Percentiles rank a stretch among this genome's conserved stretches.
These are phyloP conservation scores for Lepidium aucheri DNA, from an alignment of 345 rosid species.

Conservation along the genomic window DNA sequence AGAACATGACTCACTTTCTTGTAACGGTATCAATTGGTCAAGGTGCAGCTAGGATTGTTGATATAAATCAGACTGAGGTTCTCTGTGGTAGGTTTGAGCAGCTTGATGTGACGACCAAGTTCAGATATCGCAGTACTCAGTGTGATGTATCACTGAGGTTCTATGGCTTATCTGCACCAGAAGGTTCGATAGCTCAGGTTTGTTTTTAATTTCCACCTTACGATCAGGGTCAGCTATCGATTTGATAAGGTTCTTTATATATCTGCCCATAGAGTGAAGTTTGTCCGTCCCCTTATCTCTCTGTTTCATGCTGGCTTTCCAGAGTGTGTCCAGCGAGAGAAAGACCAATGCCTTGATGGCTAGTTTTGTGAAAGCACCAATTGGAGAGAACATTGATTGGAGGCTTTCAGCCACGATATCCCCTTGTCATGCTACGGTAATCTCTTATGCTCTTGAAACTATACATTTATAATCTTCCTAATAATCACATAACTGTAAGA, in stretches of 20 bases:
- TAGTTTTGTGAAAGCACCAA: conserved; percentile 74
- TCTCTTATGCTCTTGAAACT: conserved; percentile 19
- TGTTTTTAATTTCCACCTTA: conserved; percentile 25
- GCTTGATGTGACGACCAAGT: conserved; percentile 72
- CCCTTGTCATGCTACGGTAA: conserved; percentile 97
- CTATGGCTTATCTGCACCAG: conserved; percentile 95
- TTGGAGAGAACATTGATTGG: conserved; percentile 94
- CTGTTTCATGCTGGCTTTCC: conserved; percentile 27
- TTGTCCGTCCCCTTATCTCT: conserved; percentile 13
- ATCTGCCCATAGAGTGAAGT: conserved; percentile 8
- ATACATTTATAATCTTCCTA: not conserved
- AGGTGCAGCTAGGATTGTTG: conserved; percentile 84
- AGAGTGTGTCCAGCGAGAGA: conserved; percentile 90
- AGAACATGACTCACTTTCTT: conserved; percentile 68
- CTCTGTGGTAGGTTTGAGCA: conserved; percentile 93
- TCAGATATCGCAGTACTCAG: conserved; percentile 63
- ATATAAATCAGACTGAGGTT: conserved; percentile 60
- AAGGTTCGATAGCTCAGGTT: conserved; percentile 98
- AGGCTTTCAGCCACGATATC: conserved; percentile 87
- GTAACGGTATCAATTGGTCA: conserved; percentile 68
- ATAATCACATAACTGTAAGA: not conserved
- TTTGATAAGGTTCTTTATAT: not conserved
- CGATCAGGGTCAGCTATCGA: not conserved
- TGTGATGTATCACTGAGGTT: conserved; percentile 71
- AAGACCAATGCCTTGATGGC: conserved; percentile 91